These are phyloP conservation scores for Entoloma clypeatum DNA, from an alignment of 1,284 basidiomycete species.

Conservation along the genomic window DNA sequence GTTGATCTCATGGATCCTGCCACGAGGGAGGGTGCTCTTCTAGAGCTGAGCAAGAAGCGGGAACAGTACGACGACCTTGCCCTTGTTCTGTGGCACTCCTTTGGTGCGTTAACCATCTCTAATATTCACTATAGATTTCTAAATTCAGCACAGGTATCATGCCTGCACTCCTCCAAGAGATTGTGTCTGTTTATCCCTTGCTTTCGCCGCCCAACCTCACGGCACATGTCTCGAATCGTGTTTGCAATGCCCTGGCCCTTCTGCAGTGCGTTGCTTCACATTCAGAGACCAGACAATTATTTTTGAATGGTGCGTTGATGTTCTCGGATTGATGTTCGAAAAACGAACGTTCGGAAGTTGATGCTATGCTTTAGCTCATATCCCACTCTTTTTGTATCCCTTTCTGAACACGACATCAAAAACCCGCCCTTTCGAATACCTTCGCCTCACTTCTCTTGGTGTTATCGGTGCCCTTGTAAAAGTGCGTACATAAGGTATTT, in stretches of 20 bases:
- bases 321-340: neutral
- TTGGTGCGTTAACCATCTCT: conserved; percentile 60
- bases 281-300: conserved; percentile 88
- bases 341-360: neutral
- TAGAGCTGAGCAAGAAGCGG: conserved; percentile 98
- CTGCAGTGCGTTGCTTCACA: conserved; percentile 98
- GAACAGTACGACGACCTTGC: conserved; percentile 99
- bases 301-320: conserved; percentile 71
- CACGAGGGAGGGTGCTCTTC: conserved; percentile 81
- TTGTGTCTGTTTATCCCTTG: conserved; percentile 97
- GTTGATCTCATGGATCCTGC: conserved; percentile 78
- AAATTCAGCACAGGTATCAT: conserved; percentile 73
- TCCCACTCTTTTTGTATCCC: conserved; percentile 98
- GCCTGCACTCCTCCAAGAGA: conserved; percentile 97
- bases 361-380: conserved; percentile 68
- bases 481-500: conserved; percentile 34
- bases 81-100: conserved; percentile 97
- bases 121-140: neutral
- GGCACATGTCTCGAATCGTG: conserved; percentile 97
- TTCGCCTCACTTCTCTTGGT: conserved; percentile 94
- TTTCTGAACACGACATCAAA: conserved; percentile 99
- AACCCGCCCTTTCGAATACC: conserved; percentile 98
- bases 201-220: conserved; percentile 95
- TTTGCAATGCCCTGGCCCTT: conserved; percentile 97
- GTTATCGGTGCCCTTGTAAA: conserved; percentile 99